Conservation (phyloP, 2,329 filamentous ascomycete species). For the Fusarium nelsonii region DNA sequence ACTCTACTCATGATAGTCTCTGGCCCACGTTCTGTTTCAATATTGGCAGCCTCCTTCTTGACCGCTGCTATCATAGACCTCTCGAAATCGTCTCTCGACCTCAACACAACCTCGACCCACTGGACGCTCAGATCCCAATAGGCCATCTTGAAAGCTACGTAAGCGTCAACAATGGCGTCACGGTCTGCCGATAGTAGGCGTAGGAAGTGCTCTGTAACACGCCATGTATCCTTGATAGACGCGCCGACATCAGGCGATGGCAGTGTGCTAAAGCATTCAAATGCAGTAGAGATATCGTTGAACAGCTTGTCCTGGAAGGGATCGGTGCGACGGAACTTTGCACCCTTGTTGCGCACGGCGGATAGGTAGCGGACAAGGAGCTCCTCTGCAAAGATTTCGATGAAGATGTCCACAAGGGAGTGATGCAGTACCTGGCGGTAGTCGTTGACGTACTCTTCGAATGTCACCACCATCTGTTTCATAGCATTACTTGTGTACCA, state of each 20-base stretch:
- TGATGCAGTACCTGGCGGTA: slow-evolving; percentile 88
- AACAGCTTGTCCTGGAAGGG: slow-evolving; percentile 94
- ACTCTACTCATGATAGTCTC: slow-evolving; percentile 97
- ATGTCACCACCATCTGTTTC: slow-evolving; percentile 93
- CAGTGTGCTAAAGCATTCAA: slow-evolving; percentile 85
- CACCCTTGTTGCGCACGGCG: slow-evolving; percentile 87
- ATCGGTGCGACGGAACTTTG: slow-evolving; percentile 87
- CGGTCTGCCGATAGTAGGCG: slow-evolving; percentile 83
- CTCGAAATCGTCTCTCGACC: slow-evolving; percentile 93
- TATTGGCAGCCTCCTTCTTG: slow-evolving; percentile 88
- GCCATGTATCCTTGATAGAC: slow-evolving; percentile 90
- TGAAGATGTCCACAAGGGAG: slow-evolving; percentile 88
- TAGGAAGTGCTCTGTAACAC: slow-evolving; percentile 87
- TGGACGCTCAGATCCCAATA: slow-evolving; percentile 96
- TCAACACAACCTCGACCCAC: slow-evolving; percentile 94
- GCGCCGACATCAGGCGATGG: slow-evolving; percentile 76
- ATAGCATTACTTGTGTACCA: slow-evolving; percentile 92
- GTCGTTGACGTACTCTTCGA: slow-evolving; percentile 93
- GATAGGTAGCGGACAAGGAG: slow-evolving; percentile 87
- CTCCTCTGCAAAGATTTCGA: slow-evolving; percentile 93
- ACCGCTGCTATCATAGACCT: slow-evolving; percentile 87
- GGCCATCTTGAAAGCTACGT: slow-evolving; percentile 82
- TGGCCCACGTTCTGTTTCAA: slow-evolving; percentile 81
- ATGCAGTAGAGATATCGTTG: slow-evolving; percentile 90
- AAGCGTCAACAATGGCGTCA: slow-evolving; percentile 78